Evolutionary conservation across 163 green algal species (phyloP).

Genomic region (Trebouxia gelatinosa): DNA sequence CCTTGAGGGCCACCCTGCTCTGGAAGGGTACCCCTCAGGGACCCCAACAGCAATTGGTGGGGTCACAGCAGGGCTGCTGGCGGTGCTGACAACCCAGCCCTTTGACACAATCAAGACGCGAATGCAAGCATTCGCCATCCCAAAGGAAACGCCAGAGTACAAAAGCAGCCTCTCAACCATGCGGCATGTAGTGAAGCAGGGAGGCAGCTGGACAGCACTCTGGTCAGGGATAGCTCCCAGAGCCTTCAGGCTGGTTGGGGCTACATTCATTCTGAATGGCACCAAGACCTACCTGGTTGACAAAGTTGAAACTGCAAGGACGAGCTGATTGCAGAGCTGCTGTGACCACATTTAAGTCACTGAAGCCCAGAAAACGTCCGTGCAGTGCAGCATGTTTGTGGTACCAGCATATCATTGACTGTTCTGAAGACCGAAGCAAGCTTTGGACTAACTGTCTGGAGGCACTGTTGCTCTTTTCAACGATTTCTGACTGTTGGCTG

Average conservation of each 20-base stretch:
- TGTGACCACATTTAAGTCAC: too few species aligned
- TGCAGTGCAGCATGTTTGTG: too few species aligned
- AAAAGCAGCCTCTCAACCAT: constrained; percentile 39
- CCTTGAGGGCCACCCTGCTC: constrained; percentile 40
- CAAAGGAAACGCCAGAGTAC: constrained; percentile 42
- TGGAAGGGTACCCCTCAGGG: constrained; percentile 49
- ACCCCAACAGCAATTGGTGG: constrained; percentile 58
- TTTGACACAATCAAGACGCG: constrained; percentile 87
- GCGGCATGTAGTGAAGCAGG: constrained; percentile 37
- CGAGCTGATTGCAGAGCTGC: too few species aligned
- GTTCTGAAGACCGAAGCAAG: too few species aligned
- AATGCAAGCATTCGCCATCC: constrained; percentile 53
- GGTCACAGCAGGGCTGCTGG: constrained; percentile 74
- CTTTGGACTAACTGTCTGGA: too few species aligned
- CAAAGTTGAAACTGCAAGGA: constrained; percentile 29
- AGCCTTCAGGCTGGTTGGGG: constrained; percentile 41
- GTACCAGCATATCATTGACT: too few species aligned
- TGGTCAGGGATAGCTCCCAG: constrained; percentile 52
- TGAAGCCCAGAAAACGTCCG: too few species aligned
- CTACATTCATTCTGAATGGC: constrained; percentile 59
- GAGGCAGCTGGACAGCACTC: constrained; percentile 42
- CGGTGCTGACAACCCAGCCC: constrained; percentile 79
- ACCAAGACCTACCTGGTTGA: constrained; percentile 40
- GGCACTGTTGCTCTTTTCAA: too few species aligned
- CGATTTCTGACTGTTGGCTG: too few species aligned